phyloP scores from a whole-genome alignment of 768 basidiomycete genomes.

The Panaeolus papilionaceus region DNA sequence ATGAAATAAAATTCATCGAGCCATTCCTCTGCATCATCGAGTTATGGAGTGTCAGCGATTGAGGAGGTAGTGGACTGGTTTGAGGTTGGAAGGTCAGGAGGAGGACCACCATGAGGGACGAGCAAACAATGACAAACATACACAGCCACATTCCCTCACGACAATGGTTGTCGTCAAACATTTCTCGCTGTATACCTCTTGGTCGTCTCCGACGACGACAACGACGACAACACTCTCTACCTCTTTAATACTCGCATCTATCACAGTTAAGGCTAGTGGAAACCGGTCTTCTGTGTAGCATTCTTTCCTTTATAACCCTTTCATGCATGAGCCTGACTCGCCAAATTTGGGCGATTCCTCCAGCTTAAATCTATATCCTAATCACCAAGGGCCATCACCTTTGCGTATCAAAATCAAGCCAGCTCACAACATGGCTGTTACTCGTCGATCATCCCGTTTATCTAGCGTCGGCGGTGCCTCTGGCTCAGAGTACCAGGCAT shows the following conservation, averaged over 20 bases:
- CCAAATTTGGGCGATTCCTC: conserved; percentile 30
- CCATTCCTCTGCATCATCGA: background rate
- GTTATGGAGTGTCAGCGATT: conserved; percentile 4
- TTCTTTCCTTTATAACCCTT: conserved; percentile 22
- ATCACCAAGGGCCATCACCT: conserved; percentile 20
- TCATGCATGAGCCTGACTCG: conserved; percentile 33
- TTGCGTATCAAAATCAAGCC: conserved; percentile 38
- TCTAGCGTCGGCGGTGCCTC: conserved; percentile 43
- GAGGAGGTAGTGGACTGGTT: background rate
- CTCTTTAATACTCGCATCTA: conserved; percentile 17
- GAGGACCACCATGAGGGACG: conserved; percentile 23
- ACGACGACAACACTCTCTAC: conserved; percentile 18
- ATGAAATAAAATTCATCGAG: conserved; percentile 13
- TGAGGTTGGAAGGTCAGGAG: conserved; percentile 16
- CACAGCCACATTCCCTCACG: conserved; percentile 21
- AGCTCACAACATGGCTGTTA: conserved; percentile 31
- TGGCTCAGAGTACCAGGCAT: conserved; percentile 57
- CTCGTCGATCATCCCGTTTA: conserved; percentile 41
- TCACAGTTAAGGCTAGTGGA: conserved; percentile 9
- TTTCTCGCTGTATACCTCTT: conserved; percentile 7
- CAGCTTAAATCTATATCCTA: conserved; percentile 17
- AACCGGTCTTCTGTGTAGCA: conserved; percentile 7
- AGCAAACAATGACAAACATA: conserved; percentile 38
- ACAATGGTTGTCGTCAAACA: conserved; percentile 18
- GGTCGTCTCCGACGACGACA: conserved; percentile 19